Percentiles rank a stretch among this genome's conserved stretches.
These are phyloP conservation scores for Solanum pimpinellifolium DNA, from an alignment of 257 asterid genomes.

Conservation along the genomic window DNA sequence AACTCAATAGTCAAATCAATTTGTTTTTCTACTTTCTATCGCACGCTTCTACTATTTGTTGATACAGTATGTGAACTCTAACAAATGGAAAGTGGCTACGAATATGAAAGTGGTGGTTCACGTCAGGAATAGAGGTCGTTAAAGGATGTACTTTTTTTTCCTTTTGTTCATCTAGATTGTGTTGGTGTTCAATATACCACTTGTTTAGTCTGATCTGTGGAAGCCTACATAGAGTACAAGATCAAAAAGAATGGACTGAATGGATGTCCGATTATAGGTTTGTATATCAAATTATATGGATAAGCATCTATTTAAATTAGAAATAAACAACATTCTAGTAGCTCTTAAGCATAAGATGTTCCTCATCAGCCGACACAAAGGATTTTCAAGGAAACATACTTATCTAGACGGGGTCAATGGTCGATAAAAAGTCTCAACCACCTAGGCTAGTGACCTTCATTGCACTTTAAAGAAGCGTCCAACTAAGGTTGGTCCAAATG, in stretches of 20 bases:
- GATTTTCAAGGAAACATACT: neutral
- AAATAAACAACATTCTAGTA: neutral
- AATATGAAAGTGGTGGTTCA: neutral
- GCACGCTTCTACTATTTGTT: neutral
- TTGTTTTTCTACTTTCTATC: neutral
- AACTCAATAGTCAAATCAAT: neutral
- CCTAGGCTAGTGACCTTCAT: neutral
- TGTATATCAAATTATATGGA: neutral
- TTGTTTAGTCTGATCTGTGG: neutral
- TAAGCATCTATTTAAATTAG: neutral
- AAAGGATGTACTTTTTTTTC: too few species aligned
- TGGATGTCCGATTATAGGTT: too few species aligned
- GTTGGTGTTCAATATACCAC: neutral
- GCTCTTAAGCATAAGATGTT: neutral
- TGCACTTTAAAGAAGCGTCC: neutral
- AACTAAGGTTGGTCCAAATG: neutral
- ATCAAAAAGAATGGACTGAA: neutral
- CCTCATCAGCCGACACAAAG: neutral
- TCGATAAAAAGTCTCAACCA: neutral
- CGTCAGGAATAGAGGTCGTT: neutral
- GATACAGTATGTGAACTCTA: neutral
- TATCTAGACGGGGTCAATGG: constrained; percentile 21
- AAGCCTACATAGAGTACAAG: neutral
- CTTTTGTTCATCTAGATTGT: neutral
- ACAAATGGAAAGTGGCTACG: neutral